Evolutionary conservation across 495 filamentous ascomycete genomes (phyloP).

Genomic region (Penicillium ucsense): DNA sequence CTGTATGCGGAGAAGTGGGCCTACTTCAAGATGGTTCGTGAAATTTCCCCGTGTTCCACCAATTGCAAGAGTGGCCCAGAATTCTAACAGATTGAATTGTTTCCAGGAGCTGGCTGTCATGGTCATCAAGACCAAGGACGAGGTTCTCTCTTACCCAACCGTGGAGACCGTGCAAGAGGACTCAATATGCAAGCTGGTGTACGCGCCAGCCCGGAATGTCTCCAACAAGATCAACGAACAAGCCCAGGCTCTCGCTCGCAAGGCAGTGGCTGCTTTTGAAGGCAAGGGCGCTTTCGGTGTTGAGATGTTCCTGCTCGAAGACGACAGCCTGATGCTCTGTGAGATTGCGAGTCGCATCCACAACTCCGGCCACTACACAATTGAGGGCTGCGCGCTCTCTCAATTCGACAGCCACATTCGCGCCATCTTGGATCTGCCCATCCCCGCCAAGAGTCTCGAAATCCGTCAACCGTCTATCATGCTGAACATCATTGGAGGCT

Average conservation of each 20-base stretch:
- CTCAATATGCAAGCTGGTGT: slow-evolving; percentile 90
- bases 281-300: slow-evolving; percentile 94
- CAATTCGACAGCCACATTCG: slow-evolving; percentile 88
- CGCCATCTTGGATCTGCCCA: slow-evolving; percentile 71
- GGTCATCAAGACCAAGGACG: slow-evolving; percentile 83
- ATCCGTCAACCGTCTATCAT: slow-evolving; percentile 70
- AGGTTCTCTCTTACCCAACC: slow-evolving; percentile 69
- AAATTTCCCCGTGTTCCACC: background rate
- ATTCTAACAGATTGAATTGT: background rate
- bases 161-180: slow-evolving; percentile 95
- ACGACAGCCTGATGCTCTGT: slow-evolving; percentile 69
- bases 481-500: slow-evolving; percentile 91
- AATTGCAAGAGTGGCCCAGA: too few relatives aligned
- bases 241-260: slow-evolving; percentile 69
- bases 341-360: slow-evolving; percentile 94
- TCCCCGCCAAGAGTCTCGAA: slow-evolving; percentile 49
- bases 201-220: slow-evolving; percentile 72
- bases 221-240: slow-evolving; percentile 45
- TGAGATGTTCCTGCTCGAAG: slow-evolving; percentile 86
- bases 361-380: slow-evolving; percentile 96
- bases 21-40: slow-evolving; percentile 55
- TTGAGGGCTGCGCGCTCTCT: slow-evolving; percentile 82
- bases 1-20: slow-evolving; percentile 92
- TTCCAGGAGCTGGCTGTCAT: slow-evolving; percentile 75
- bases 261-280: slow-evolving; percentile 68